A percentile compares a stretch with the other conserved stretches of the same genome.
phyloP scores from a whole-genome alignment of 164 flowering plant species.

The Dillenia turbinata region DNA sequence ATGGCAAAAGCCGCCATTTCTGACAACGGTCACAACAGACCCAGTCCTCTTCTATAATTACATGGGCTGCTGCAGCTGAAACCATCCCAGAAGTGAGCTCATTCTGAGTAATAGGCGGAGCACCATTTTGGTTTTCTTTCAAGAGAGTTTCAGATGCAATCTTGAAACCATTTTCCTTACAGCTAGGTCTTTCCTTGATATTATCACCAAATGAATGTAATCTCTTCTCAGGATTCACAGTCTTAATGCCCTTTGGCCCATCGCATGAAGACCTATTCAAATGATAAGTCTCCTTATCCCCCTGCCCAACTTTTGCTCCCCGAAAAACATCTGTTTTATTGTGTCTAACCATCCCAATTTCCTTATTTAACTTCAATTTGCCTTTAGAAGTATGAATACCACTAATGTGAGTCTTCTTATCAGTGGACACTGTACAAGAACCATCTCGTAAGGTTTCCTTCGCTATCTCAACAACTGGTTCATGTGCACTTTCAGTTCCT shows the following conservation, averaged over 20 bases:
- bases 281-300: too few species aligned
- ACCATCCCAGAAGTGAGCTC: conserved; percentile 7
- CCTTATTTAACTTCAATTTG: conserved; percentile 18
- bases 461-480: conserved; percentile 13
- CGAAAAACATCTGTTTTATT: too few species aligned
- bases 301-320: too few species aligned
- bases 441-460: conserved; percentile 24
- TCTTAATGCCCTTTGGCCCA: conserved; percentile 11
- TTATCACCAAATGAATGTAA: conserved; percentile 9
- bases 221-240: conserved; percentile 5
- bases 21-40: conserved; percentile 49
- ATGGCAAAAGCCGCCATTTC: conserved; percentile 54
- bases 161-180: conserved; percentile 13
- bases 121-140: conserved; percentile 12
- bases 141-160: background rate
- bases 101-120: conserved; percentile 3
- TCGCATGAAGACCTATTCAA: conserved; percentile 12
- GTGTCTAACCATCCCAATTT: conserved; percentile 5
- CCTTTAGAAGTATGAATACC: conserved; percentile 17
- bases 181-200: conserved; percentile 13
- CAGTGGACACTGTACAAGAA: conserved; percentile 18
- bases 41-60: conserved; percentile 42
- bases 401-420: conserved; percentile 15
- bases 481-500: conserved; percentile 19
- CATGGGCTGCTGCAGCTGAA: conserved; percentile 18